phyloP scores from a whole-genome alignment of 352 stramenopile species.

The Phytophthora sp. region DNA sequence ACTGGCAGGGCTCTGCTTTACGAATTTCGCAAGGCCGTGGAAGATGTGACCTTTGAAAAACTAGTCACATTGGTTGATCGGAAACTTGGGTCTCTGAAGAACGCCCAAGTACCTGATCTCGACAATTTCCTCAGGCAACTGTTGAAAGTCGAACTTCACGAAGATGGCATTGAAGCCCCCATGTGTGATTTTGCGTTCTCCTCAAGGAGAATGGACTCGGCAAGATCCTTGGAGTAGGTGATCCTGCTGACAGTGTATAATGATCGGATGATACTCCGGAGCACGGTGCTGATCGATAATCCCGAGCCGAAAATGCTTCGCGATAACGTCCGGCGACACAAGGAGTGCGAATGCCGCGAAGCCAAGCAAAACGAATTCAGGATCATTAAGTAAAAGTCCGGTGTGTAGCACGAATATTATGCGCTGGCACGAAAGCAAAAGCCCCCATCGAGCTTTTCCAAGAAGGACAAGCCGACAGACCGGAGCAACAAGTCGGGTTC shows the following conservation, averaged over 20 bases:
- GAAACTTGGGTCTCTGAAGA: slow-evolving; percentile 8
- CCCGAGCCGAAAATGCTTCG: slow-evolving; percentile 10
- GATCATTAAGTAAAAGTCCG: too few species aligned
- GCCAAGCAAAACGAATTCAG: too few species aligned
- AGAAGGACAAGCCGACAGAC: too few species aligned
- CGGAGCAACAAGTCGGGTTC: too few species aligned
- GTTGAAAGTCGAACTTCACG: slow-evolving; percentile 23
- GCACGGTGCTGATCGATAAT: slow-evolving; percentile 9
- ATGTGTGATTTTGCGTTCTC: slow-evolving; percentile 12
- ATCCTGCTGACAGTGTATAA: not conserved
- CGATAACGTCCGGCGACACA: too few species aligned
- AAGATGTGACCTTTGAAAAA: slow-evolving; percentile 7
- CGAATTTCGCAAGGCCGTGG: not conserved
- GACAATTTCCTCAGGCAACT: slow-evolving; percentile 15
- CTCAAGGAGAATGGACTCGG: slow-evolving; percentile 13
- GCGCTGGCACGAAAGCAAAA: too few species aligned
- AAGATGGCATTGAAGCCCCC: slow-evolving; percentile 23
- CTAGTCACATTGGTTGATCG: not conserved
- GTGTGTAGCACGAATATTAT: too few species aligned
- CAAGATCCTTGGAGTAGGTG: slow-evolving; percentile 1
- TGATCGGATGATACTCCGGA: slow-evolving; percentile 13
- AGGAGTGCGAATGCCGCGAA: too few species aligned
- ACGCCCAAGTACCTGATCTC: slow-evolving; percentile 19
- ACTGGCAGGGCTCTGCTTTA: not conserved
- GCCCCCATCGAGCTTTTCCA: too few species aligned